Conservation (phyloP, 805 yeast species). For the Saccharomycopsis microspora region DNA sequence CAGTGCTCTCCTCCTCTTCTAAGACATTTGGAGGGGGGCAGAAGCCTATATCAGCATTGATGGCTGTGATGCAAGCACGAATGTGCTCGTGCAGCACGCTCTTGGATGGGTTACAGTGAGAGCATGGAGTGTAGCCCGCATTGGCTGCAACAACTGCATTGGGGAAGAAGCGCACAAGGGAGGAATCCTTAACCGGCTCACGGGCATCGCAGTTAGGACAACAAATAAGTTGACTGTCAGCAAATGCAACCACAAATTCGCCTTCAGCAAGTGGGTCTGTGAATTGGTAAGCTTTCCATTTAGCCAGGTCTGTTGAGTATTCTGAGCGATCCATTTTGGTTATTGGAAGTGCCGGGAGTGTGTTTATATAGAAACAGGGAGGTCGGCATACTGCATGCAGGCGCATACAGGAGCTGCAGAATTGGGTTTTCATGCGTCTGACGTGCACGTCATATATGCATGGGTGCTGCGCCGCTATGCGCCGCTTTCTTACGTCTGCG, state of each 20-base stretch:
- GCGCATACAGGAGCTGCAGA: too few relatives aligned
- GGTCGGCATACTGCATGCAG: too few relatives aligned
- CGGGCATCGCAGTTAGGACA: slow-evolving; percentile 58
- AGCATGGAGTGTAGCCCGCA: slow-evolving; percentile 40
- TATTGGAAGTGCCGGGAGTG: too few relatives aligned
- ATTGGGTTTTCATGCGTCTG: too few relatives aligned
- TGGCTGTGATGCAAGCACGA: slow-evolving; percentile 40
- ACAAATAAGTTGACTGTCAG: slow-evolving; percentile 32
- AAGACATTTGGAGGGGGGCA: slow-evolving; percentile 31
- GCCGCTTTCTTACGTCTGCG: too few relatives aligned
- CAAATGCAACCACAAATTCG: slow-evolving; percentile 41
- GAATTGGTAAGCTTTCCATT: slow-evolving; percentile 11
- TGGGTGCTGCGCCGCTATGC: too few relatives aligned
- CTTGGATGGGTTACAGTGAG: slow-evolving; percentile 39
- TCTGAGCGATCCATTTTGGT: too few relatives aligned
- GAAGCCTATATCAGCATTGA: slow-evolving; percentile 50
- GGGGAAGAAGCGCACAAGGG: slow-evolving; percentile 35
- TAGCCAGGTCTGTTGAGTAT: not conserved
- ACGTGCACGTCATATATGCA: too few relatives aligned
- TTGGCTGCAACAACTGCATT: slow-evolving; percentile 30
- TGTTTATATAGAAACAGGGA: too few relatives aligned
- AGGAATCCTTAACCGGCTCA: slow-evolving; percentile 28
- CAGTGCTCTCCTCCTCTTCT: slow-evolving; percentile 26
- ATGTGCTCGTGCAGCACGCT: slow-evolving; percentile 15
- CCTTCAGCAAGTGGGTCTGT: slow-evolving; percentile 14